Evolutionary conservation across 768 basidiomycete species (phyloP).

Genomic region (Leccinum incarnatum): DNA sequence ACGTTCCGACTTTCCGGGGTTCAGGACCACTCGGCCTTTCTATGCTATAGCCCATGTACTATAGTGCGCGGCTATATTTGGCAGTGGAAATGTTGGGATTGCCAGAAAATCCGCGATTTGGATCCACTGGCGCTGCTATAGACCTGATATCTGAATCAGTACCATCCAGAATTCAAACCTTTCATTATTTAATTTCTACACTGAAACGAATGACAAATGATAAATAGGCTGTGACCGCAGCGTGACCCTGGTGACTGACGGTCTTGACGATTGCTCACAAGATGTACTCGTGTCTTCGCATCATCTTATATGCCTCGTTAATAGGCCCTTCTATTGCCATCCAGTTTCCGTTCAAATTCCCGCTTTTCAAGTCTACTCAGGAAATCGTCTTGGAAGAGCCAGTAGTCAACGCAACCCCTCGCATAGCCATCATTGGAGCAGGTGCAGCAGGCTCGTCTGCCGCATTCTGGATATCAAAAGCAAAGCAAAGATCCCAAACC

Average conservation of each 20-base stretch:
- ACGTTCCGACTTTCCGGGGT: no score
- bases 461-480: conserved; percentile 80
- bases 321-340: conserved; percentile 29
- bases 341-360: conserved; percentile 54
- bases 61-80: not conserved
- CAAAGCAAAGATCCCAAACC: conserved; percentile 64
- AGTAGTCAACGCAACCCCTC: conserved; percentile 34
- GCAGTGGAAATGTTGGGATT: not conserved
- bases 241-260: not conserved
- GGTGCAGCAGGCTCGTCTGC: conserved; percentile 86
- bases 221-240: not conserved
- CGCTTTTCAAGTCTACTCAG: conserved; percentile 47
- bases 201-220: not conserved
- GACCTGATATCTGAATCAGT: not conserved
- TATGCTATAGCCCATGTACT: not conserved
- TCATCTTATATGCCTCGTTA: conserved; percentile 22
- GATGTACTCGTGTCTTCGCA: conserved; percentile 18
- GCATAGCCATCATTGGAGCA: conserved; percentile 87
- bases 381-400: conserved; percentile 20
- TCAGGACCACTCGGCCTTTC: no score
- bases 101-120: not conserved
- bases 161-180: not conserved
- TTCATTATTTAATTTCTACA: not conserved
- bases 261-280: not conserved
- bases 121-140: not conserved